Evolutionary conservation across 1,139 yeast genomes (phyloP), one percentile per base, ranked within the genome.

Genomic region (Debaryomyces coudertii): DNA sequence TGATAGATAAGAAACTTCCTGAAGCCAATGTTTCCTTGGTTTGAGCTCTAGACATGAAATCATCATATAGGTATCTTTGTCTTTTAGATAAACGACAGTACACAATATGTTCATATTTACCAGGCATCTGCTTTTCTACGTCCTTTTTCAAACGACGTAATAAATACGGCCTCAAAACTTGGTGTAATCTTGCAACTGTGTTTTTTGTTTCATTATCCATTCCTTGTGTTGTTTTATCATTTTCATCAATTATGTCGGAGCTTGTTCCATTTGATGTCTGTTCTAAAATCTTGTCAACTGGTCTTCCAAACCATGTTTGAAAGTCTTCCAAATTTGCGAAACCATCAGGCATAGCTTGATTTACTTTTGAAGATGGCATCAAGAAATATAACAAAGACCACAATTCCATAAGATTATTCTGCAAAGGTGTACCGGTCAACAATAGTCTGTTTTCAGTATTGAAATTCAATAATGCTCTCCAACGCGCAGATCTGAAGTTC

Each of bases 91-190:
- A 70, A 30, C 96, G 81, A 69, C 99, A 95, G 60, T 88, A 90
- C 6, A 95, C 84, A 50, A 95, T 83, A 65, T 95, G 99, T 63
- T 95, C 99, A 63, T 90, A 88, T 62, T 95, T 95, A 1, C 89
- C 97, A 1, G 99, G 99, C 99, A 95, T 93, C 66, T 95, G 99
- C 63, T 93, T 90, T 58, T 95, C 99, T 11, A 95, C 99, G 65
- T 95, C 99, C 23, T 90, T 90, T 63, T 95, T 95, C 59, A 95
- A 77, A 53, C 99, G 83, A 61, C 99, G 82, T 49, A 95, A 71
- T 40, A 95, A 71, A 59, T 93, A 95, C 0, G 99, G 99, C 51
- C 99, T 79, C 55, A 95, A 72, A 16, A 95, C 96, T 62, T 90
- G 96, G 66, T 95, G 99, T 46, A 95, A 74, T 58, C 95, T 87